Percentiles rank a stretch among this genome's conserved stretches.
These are phyloP conservation scores for Cryptosporidium canis DNA, from an alignment of 169 alveolate genomes.

Conservation along the genomic window DNA sequence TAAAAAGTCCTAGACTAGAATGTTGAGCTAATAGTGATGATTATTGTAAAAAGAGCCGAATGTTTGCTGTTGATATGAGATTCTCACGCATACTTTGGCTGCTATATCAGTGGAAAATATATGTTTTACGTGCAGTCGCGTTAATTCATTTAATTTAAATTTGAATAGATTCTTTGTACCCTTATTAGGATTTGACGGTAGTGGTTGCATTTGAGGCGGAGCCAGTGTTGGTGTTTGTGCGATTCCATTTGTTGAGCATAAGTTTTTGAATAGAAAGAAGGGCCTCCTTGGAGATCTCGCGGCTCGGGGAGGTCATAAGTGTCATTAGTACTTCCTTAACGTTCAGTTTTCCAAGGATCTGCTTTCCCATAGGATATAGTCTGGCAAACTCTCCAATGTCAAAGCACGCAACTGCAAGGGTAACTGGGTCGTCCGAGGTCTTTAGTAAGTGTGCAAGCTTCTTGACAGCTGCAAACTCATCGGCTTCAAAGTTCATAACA, in stretches of 20 bases:
- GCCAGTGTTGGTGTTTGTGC: not conserved
- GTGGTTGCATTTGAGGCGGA: not conserved
- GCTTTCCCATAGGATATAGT: conserved; percentile 87
- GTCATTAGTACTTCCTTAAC: conserved; percentile 86
- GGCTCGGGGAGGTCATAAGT: conserved; percentile 83
- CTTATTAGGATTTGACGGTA: conserved; percentile 7
- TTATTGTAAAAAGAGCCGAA: too few species aligned
- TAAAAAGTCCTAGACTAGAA: not conserved
- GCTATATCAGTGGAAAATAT: too few species aligned
- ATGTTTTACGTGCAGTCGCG: too few species aligned
- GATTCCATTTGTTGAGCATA: conserved; percentile 87
- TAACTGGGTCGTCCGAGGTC: conserved; percentile 81
- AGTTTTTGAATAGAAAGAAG: conserved; percentile 88
- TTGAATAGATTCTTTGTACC: too few species aligned
- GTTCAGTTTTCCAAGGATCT: conserved; percentile 83
- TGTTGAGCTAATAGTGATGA: too few species aligned
- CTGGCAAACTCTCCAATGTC: conserved; percentile 91
- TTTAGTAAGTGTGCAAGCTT: conserved; percentile 82
- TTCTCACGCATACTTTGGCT: too few species aligned
- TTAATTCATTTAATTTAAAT: too few species aligned
- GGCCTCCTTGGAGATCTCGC: conserved; percentile 88
- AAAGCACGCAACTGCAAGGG: conserved; percentile 88
- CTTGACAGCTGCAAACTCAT: conserved; percentile 83
- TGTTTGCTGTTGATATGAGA: too few species aligned
- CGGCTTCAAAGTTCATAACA: conserved; percentile 82